Base-by-base conservation (phyloP, 2,329 filamentous ascomycete genomes). In the Nothomitra cinnamomea region DNA sequence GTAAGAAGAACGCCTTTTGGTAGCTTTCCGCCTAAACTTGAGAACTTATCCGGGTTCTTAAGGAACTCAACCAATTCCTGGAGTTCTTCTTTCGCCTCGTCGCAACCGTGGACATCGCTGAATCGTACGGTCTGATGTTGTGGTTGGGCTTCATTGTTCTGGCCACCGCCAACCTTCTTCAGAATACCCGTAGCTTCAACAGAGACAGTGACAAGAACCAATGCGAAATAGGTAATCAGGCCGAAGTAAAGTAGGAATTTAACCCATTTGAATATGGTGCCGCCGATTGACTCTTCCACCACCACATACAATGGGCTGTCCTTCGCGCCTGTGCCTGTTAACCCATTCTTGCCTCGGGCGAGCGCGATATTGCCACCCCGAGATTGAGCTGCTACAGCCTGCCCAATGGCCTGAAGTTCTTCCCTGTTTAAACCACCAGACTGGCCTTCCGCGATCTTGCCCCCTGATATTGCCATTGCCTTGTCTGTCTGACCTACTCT, bases 41-140 rank as follows among this genome's bases (percentile, higher is more conserved):
- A 89, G 70, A 96, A 98, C 63, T 85, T 87, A 10, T 94, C 86
- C 0, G 92, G 94, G 65, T 90, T 89, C 68, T 88, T 85, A 60
- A 98, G 70, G 62, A 98, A 98, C 61, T 98, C 92, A 49, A 98
- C 90, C 53, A 98, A 80, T 68, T 98, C 92, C 67, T 94, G 86
- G 2, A 98, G 78, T 67, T 98, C 92, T 62, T 98, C 94, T 71
- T 96, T 98, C 58, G 92, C 92, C 69, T 98, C 94, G 58, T 96
- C 89, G 60, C 90, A 96, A 52, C 92, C 92, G 65, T 98, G 92
- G 5, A 98, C 92, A 65, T 98, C 92, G 55, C 76, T 77, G 70
- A 98, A 98, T 48, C 86, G 82, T 19, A 88, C 88, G 55, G 79
- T 95, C 66, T 98, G 92, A 61, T 89, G 82, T 67, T 96, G 87